phyloP scores from a whole-genome alignment of 2,329 filamentous ascomycete genomes.

The Cercospora zeae-maydis region DNA sequence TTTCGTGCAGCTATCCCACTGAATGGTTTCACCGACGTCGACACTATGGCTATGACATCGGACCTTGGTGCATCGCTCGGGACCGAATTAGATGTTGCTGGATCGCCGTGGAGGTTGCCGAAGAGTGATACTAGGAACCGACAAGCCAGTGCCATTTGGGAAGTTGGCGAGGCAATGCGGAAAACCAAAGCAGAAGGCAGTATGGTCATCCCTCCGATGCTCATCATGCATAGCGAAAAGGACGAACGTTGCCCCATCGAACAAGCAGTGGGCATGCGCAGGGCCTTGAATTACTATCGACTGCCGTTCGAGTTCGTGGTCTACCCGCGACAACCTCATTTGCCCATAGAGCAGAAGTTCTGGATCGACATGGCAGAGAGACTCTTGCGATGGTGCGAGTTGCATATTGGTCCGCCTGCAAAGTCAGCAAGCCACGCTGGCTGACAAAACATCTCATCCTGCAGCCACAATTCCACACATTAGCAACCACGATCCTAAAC shows the following conservation, averaged over 20 bases:
- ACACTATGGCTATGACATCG: constrained; percentile 37
- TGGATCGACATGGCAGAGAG: constrained; percentile 20
- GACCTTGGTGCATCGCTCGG: constrained; percentile 32
- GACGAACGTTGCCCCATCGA: constrained; percentile 37
- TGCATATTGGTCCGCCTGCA: constrained; percentile 14
- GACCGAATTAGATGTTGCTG: constrained; percentile 27
- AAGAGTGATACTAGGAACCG: constrained; percentile 23
- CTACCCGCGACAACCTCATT: constrained; percentile 38
- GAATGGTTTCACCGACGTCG: constrained; percentile 39
- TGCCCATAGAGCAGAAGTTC: constrained; percentile 31
- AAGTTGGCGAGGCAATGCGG: constrained; percentile 29
- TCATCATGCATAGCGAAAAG: constrained; percentile 38
- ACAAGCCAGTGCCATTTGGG: constrained; percentile 32
- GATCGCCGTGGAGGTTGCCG: constrained; percentile 30
- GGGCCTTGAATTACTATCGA: constrained; percentile 31
- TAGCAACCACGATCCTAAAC: not conserved
- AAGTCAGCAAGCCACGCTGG: constrained; percentile 2
- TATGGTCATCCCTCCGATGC: constrained; percentile 32
- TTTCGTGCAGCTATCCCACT: constrained; percentile 40
- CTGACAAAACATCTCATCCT: constrained; percentile 1
- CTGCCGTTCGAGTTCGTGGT: constrained; percentile 36
- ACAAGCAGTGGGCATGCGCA: constrained; percentile 37
- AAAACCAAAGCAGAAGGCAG: constrained; percentile 7
- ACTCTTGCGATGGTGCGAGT: constrained; percentile 20
- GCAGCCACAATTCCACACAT: not conserved